Evolutionary conservation across 2,329 filamentous ascomycete genomes (phyloP).

Genomic region (Leptosphaerulina australis): DNA sequence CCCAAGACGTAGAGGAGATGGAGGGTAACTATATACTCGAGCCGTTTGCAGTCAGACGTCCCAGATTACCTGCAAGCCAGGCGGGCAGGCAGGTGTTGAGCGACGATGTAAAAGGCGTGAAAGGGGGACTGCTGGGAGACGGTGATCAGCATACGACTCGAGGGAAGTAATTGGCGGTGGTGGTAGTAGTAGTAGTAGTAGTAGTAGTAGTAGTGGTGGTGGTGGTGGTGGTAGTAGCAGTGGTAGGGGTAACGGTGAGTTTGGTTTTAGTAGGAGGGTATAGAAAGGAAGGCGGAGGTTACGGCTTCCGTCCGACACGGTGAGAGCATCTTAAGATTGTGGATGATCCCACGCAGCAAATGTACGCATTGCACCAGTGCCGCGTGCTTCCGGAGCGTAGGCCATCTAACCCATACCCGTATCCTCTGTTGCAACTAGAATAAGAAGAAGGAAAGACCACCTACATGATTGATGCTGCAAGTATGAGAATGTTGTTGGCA

Average conservation of each 20-base stretch:
- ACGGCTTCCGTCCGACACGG: constrained; percentile 7
- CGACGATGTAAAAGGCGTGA: constrained; percentile 1
- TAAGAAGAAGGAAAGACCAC: constrained; percentile 10
- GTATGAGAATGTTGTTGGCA: neutral
- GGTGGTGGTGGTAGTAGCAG: neutral
- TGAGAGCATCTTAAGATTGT: constrained; percentile 9
- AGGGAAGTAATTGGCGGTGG: constrained; percentile 13
- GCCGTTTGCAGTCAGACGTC: constrained; percentile 7
- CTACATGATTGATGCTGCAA: constrained; percentile 17
- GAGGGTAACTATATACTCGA: neutral
- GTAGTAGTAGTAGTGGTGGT: neutral
- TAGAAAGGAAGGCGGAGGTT: constrained; percentile 6
- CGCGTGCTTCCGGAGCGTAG: constrained; percentile 11
- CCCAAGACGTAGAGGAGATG: constrained; percentile 2
- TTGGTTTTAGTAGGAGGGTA: neutral
- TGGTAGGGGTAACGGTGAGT: neutral
- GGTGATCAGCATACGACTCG: constrained; percentile 15
- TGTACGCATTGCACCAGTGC: constrained; percentile 4
- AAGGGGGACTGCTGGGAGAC: constrained; percentile 2
- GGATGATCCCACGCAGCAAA: constrained; percentile 1
- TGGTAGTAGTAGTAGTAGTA: neutral
- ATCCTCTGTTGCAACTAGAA: neutral
- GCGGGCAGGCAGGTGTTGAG: neutral
- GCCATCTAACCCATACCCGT: neutral
- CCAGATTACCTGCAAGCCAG: neutral